Percentiles rank a stretch among this genome's conserved stretches.
phyloP scores from a whole-genome alignment of 768 basidiomycete genomes.

The Multifurca ochricompacta region DNA sequence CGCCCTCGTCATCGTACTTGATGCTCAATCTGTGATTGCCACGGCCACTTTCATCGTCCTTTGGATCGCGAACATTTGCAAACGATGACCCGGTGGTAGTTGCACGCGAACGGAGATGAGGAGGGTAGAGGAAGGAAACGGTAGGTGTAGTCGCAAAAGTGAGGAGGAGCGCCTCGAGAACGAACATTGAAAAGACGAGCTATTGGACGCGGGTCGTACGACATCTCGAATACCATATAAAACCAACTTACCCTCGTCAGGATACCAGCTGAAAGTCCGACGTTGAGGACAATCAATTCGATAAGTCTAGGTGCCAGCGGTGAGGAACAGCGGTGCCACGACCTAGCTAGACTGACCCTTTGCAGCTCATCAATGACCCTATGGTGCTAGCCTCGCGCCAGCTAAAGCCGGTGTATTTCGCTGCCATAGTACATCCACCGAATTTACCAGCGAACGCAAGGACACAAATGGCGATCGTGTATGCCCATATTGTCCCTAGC shows the following conservation, averaged over 20 bases:
- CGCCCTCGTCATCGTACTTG: slow-evolving; percentile 20
- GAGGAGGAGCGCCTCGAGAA: slow-evolving; percentile 71
- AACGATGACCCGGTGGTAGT: slow-evolving; percentile 41
- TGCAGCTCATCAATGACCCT: slow-evolving; percentile 92
- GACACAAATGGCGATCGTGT: slow-evolving; percentile 67
- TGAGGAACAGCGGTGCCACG: not conserved
- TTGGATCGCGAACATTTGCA: slow-evolving; percentile 29
- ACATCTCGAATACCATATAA: not conserved
- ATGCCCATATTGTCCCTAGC: slow-evolving; percentile 78
- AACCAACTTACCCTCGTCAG: slow-evolving; percentile 41
- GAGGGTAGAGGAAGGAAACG: slow-evolving; percentile 60
- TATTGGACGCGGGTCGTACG: not conserved
- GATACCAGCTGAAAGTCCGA: slow-evolving; percentile 77
- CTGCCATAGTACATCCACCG: slow-evolving; percentile 69
- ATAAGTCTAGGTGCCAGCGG: slow-evolving; percentile 48
- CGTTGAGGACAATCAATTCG: slow-evolving; percentile 93
- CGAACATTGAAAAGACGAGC: slow-evolving; percentile 92
- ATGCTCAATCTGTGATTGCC: not conserved
- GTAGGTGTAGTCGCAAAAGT: slow-evolving; percentile 85
- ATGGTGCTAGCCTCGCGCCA: slow-evolving; percentile 79
- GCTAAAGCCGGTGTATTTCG: slow-evolving; percentile 57
- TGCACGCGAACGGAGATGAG: slow-evolving; percentile 45
- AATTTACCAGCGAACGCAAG: slow-evolving; percentile 89
- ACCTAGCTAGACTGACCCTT: slow-evolving; percentile 49
- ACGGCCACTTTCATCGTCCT: slow-evolving; percentile 6